Base-by-base conservation (phyloP, 169 alveolate species). In the Plasmodium inui region DNA sequence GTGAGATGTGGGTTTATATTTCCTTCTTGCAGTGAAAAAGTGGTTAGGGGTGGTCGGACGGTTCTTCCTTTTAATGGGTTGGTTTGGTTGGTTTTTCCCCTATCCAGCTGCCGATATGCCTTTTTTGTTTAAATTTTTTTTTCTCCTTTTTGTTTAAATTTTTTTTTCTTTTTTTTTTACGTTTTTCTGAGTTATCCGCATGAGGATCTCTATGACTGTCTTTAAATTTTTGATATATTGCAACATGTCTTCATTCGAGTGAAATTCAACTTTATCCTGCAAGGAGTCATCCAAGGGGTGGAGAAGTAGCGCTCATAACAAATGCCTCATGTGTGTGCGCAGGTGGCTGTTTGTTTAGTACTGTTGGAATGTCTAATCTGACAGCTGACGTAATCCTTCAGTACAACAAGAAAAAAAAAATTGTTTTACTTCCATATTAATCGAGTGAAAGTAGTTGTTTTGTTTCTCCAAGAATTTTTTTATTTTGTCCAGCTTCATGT, bases 171-270 rank as follows among this genome's bases (percentile, higher is more conserved):
- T 73, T 85, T 28, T 73, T 44, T 61, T 90, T 90, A 90, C 95
- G 70, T 90, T 90, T 90, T 90, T 81, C 71, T 81, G 95, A 34
- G 95, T 90, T 67, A 90, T 80, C n/a, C 53, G 82, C 95, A 90
- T 90, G 44, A 90, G 83, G 32, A 71, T 90, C 46, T 81, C 84
- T 61, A 90, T 41, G 17, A 30, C 70, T 9, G 4, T 34, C 76
- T 90, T 67, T 19, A 90, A 74, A 41, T 90, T 90, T 70, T 90
- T 90, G 46, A 90, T 80, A n/a, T 90, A 90, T n/a, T 90, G 85
- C 41, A 90, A 2, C 92, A 90, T 81, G 34, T 90, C 95, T 44
- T 90, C 95, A 44, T 90, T 79, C 17, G 95, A 90, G 37, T 90
- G 73, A 71, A 90, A 81, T 46, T 90, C 95, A 3, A 90, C 61